Evolutionary conservation across 1,284 basidiomycete species (phyloP).

Genomic region (Melampsora larici-populina): DNA sequence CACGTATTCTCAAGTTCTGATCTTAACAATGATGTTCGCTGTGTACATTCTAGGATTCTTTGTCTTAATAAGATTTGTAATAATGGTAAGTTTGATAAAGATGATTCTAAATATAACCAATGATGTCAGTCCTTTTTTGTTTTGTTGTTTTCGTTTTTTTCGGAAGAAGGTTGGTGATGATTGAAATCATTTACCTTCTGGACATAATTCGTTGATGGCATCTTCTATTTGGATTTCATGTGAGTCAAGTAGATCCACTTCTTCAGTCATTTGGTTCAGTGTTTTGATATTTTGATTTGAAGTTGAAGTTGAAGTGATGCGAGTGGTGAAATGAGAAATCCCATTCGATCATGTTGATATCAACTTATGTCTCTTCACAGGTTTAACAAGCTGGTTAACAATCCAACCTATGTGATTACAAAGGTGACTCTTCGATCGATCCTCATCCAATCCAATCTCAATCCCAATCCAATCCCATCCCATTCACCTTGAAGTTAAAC

Average conservation of each 20-base stretch:
- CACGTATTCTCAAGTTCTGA: constrained; percentile 6
- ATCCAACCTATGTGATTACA: no score
- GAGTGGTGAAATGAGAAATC: no score
- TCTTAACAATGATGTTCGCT: constrained; percentile 8
- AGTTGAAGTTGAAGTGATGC: no score
- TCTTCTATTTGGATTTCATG: constrained; percentile 35
- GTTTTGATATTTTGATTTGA: no score
- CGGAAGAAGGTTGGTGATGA: not conserved
- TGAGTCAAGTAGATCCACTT: constrained; percentile 12
- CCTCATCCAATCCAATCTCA: no score
- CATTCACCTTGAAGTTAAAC: no score
- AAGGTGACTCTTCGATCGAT: no score
- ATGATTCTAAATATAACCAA: constrained; percentile 16
- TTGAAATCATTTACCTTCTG: constrained; percentile 11
- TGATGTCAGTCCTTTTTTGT: not conserved
- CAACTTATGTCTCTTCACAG: no score
- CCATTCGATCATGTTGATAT: no score
- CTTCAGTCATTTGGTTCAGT: not conserved
- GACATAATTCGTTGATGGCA: constrained; percentile 38
- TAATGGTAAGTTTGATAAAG: constrained; percentile 23
- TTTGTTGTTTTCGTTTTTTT: no score
- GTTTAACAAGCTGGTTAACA: no score
- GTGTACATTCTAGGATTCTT: constrained; percentile 29
- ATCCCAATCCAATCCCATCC: no score
- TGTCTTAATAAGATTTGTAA: constrained; percentile 34